Evolutionary conservation across 495 filamentous ascomycete genomes (phyloP).

Genomic region (Penicillium herquei): DNA sequence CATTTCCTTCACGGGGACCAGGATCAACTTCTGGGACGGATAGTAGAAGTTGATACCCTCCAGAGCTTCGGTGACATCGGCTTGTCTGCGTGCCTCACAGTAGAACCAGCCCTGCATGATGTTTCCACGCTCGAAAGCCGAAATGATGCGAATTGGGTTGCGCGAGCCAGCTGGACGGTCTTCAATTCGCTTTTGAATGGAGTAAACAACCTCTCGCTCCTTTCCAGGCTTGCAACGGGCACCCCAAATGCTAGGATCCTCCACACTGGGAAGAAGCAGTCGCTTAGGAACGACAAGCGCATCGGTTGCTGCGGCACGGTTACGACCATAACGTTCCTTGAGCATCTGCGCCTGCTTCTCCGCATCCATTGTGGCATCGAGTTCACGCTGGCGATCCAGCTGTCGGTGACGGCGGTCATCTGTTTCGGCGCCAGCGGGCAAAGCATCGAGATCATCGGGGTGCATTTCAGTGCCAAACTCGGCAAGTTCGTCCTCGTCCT

Average conservation of each 20-base stretch:
- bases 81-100: conserved; percentile 82
- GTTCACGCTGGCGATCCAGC: conserved; percentile 86
- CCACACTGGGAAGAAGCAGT: conserved; percentile 85
- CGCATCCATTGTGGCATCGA: conserved; percentile 80
- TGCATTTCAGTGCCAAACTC: conserved; percentile 89
- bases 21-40: conserved; percentile 72
- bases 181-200: conserved; percentile 82
- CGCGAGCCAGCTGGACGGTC: conserved; percentile 68
- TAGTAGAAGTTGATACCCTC: conserved; percentile 85
- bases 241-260: conserved; percentile 96
- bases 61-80: conserved; percentile 76
- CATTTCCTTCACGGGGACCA: conserved; percentile 97
- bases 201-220: conserved; percentile 84
- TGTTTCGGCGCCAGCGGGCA: conserved; percentile 72
- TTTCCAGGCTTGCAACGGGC: conserved; percentile 92
- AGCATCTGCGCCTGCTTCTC: conserved; percentile 88
- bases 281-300: conserved; percentile 77
- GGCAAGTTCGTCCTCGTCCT: conserved; percentile 78
- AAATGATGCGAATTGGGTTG: conserved; percentile 73
- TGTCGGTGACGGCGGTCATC: conserved; percentile 94
- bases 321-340: conserved; percentile 77
- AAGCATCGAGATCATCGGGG: conserved; percentile 81
- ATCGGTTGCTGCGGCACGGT: conserved; percentile 54
- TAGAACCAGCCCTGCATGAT: conserved; percentile 94
- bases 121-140: conserved; percentile 85